Evolutionary conservation across 129 eudicot genomes (phyloP).

Genomic region (Rutidosis leptorrhynchoides): DNA sequence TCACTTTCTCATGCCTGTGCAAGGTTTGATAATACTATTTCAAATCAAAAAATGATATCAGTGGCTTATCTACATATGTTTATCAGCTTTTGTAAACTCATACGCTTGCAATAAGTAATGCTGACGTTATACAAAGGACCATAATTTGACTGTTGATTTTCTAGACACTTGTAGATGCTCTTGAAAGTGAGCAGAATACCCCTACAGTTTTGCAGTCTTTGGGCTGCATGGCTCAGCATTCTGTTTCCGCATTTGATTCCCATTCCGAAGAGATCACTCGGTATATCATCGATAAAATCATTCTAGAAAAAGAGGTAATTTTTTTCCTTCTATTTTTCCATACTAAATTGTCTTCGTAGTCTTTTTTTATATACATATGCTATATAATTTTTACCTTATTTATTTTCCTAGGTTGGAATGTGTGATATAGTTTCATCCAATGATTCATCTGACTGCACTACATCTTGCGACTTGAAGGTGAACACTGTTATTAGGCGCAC

Average conservation of each 20-base stretch:
- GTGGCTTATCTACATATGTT: constrained; percentile 1
- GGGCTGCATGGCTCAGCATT: constrained; percentile 81
- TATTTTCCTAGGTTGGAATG: constrained; percentile 37
- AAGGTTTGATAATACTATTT: constrained; percentile 46
- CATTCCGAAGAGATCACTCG: constrained; percentile 51
- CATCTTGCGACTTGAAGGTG: constrained; percentile 66
- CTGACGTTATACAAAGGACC: not conserved
- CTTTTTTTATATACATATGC: not conserved
- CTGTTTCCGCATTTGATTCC: constrained; percentile 52
- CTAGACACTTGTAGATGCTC: constrained; percentile 70
- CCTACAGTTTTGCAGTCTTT: constrained; percentile 84
- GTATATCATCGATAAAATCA: constrained; percentile 56
- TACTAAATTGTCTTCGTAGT: constrained; percentile 4
- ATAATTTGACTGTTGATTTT: constrained; percentile 25
- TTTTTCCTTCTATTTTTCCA: constrained; percentile 13
- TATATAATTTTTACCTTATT: constrained; percentile 2
- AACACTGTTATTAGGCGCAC: constrained; percentile 10
- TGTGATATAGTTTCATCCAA: constrained; percentile 29
- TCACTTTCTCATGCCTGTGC: constrained; percentile 50
- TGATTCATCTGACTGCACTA: constrained; percentile 39
- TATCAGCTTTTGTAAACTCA: constrained; percentile 1
- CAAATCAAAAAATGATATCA: not conserved
- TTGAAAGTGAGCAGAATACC: constrained; percentile 48
- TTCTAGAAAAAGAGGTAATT: constrained; percentile 46
- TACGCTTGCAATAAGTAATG: constrained; percentile 6